These are phyloP conservation scores for Brachypodium distachyon DNA, from an alignment of 202 grass and related monocot species.

Conservation along the genomic window DNA sequence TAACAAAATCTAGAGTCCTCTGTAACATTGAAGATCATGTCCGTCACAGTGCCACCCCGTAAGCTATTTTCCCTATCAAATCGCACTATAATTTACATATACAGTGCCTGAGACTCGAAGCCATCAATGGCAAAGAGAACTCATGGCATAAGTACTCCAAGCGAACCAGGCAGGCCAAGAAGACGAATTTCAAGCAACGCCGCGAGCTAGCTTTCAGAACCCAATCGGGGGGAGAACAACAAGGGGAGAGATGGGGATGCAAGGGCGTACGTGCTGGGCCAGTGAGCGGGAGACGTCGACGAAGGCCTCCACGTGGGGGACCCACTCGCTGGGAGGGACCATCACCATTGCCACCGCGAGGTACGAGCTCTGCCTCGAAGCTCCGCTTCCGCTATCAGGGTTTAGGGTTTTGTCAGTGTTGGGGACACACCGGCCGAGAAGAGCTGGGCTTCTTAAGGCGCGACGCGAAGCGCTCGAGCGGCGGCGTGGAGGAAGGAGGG, in stretches of 20 bases:
- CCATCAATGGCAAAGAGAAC: background rate
- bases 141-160: background rate
- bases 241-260: background rate
- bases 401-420: constrained; percentile 34
- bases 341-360: constrained; percentile 34
- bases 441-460: background rate
- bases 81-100: background rate
- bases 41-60: background rate
- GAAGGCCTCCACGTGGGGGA: constrained; percentile 57
- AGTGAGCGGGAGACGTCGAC: constrained; percentile 42
- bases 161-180: background rate
- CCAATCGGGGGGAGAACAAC: background rate
- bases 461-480: background rate
- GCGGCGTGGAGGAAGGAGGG: background rate
- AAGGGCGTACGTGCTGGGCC: constrained; percentile 36
- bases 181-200: background rate
- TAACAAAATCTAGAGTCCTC: background rate
- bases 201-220: background rate
- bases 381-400: background rate
- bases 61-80: background rate
- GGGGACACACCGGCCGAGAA: background rate
- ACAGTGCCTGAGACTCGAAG: background rate
- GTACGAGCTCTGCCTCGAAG: background rate
- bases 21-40: background rate
- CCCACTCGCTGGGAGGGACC: constrained; percentile 35